Conservation (phyloP, 129 eudicot genomes). For the Escallonia herrerae region DNA sequence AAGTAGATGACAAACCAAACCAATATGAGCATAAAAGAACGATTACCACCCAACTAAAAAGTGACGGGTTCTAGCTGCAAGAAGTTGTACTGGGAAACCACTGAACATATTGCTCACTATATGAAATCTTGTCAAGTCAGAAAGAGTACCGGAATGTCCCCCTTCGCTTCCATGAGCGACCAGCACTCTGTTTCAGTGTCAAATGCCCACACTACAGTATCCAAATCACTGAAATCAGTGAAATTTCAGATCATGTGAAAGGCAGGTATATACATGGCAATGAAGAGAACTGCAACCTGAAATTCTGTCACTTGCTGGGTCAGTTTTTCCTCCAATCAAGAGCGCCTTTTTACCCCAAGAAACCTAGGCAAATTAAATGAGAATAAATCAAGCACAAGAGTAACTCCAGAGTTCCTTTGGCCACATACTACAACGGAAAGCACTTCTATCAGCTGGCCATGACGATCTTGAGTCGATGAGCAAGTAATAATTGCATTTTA, state of each 20-base stretch:
- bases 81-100: not conserved
- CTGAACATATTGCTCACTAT: not conserved
- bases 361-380: constrained; percentile 36
- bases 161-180: constrained; percentile 95
- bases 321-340: constrained; percentile 82
- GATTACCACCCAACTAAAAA: no score
- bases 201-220: constrained; percentile 88
- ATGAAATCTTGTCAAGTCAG: not conserved
- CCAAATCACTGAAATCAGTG: not conserved
- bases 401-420: not conserved
- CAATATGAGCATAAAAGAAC: no score
- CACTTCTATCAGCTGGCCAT: no score
- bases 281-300: constrained; percentile 46
- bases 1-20: no score
- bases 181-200: constrained; percentile 88
- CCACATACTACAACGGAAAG: not conserved
- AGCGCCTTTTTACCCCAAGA: constrained; percentile 96
- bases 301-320: constrained; percentile 68
- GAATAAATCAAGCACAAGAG: constrained; percentile 3
- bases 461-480: no score
- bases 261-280: constrained; percentile 2
- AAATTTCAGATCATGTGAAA: not conserved
- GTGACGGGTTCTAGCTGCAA: no score
- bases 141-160: constrained; percentile 79
- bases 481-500: no score